Conservation (phyloP, 805 yeast genomes). For the Kodamaea hsintzibuensis region DNA sequence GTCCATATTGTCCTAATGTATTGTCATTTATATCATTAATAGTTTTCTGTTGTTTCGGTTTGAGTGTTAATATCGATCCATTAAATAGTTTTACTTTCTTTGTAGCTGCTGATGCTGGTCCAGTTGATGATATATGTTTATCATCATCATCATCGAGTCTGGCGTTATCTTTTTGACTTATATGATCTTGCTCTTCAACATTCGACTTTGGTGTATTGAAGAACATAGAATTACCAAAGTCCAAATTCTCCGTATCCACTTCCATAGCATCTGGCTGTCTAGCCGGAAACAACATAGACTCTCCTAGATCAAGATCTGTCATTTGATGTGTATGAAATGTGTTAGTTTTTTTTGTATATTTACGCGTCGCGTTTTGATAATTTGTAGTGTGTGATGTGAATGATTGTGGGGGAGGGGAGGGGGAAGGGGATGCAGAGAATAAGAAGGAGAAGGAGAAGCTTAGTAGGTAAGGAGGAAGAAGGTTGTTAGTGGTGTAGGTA, state of each 20-base stretch:
- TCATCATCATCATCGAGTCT: too few relatives aligned
- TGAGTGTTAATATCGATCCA: constrained; percentile 11
- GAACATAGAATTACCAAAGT: constrained; percentile 1
- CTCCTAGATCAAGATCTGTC: constrained; percentile 2
- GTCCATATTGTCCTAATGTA: constrained; percentile 4
- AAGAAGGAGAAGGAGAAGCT: too few relatives aligned
- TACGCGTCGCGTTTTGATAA: background rate
- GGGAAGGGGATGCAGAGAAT: too few relatives aligned
- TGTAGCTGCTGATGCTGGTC: constrained; percentile 3
- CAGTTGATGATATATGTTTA: background rate
- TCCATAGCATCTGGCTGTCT: background rate
- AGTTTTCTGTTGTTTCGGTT: constrained; percentile 12
- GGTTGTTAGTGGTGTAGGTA: too few relatives aligned
- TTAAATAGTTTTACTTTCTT: constrained; percentile 14
- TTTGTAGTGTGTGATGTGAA: too few relatives aligned
- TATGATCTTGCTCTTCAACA: background rate
- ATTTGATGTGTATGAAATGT: background rate
- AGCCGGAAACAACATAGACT: constrained; percentile 1
- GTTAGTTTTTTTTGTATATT: background rate
- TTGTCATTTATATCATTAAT: background rate
- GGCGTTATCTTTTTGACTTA: background rate
- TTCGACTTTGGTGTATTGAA: background rate
- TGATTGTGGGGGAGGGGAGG: too few relatives aligned
- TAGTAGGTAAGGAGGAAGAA: too few relatives aligned
- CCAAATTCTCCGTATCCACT: background rate